Evolutionary conservation across 1,284 basidiomycete species (phyloP), one percentile per base, ranked within the genome.

Genomic region (Bondarzewia mesenterica): DNA sequence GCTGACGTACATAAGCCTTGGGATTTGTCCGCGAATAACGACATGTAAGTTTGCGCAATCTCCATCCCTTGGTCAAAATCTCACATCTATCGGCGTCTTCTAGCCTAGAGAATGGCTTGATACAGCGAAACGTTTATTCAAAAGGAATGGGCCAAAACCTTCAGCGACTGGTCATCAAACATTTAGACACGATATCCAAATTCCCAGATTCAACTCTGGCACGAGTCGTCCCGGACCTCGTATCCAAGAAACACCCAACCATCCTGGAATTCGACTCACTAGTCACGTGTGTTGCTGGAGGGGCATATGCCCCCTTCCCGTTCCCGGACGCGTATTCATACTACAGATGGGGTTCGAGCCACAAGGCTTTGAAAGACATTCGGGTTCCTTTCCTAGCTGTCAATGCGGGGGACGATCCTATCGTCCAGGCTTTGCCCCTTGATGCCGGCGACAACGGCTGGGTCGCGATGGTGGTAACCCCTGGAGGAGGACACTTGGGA

Each of bases 391-490:
- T 88, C 59, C 74, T 99, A 7, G 82, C 86, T 7, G 76, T 99
- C 56, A 95, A 93, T 61, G 80, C 95, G 1, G 78, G 80, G 36
- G 94, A 99, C 65, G 95, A 99, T 67, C 96, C 96, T 2, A 82
- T 98, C 21, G 85, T 83, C 50, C 76, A 68, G 48, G 73, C 76
- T 49, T 68, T 84, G 38, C 88, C 82, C 3, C 70, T 75, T 54
- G 72, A 82, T 51, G 72, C 76, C 6, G 70, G 74, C 49, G 72
- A 71, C 10, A 88, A 85, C 51, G 67, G 70, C 1, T 80, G 82
- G 62, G 78, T 92, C 10, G 76, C 83, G 8, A 77, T 89, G 60
- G 85, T 75, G 12, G 68, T 89, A 47, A 95, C 95, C 0, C 69
- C 74, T 29, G 74, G 76, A 15, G 95, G 96, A 1, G 96, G 96